phyloP scores from a whole-genome alignment of 495 filamentous ascomycete species.

The Annulohypoxylon maeteangense region DNA sequence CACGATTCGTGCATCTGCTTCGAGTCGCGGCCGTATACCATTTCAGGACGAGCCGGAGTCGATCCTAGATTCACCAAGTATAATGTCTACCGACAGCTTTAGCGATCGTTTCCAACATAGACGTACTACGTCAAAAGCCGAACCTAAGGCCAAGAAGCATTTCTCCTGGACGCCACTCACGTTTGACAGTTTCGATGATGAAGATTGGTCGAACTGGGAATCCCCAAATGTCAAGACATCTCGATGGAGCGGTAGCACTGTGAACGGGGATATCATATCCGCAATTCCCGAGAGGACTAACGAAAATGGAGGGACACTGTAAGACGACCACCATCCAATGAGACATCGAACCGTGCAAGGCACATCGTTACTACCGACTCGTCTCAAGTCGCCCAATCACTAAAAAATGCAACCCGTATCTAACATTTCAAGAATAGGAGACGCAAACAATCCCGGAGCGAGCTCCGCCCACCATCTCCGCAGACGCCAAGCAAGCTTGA shows the following conservation, averaged over 20 bases:
- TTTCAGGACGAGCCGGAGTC: slow-evolving; percentile 37
- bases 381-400: slow-evolving; percentile 19
- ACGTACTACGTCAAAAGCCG: slow-evolving; percentile 34
- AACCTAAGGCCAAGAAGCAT: slow-evolving; percentile 51
- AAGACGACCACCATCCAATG: slow-evolving; percentile 46
- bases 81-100: slow-evolving; percentile 39
- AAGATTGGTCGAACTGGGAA: slow-evolving; percentile 80
- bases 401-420: slow-evolving; percentile 1
- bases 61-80: slow-evolving; percentile 31
- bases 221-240: slow-evolving; percentile 60
- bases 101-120: slow-evolving; percentile 43
- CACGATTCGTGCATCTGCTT: slow-evolving; percentile 50
- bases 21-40: slow-evolving; percentile 44
- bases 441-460: slow-evolving; percentile 48
- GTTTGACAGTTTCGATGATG: slow-evolving; percentile 67
- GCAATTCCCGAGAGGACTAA: slow-evolving; percentile 51
- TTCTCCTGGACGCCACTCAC: slow-evolving; percentile 62
- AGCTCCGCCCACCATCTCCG: slow-evolving; percentile 48
- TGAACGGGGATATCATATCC: slow-evolving; percentile 57
- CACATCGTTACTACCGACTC: slow-evolving; percentile 13
- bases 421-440: slow-evolving; percentile 41
- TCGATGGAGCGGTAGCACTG: slow-evolving; percentile 62
- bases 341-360: slow-evolving; percentile 28
- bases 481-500: slow-evolving; percentile 57
- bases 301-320: slow-evolving; percentile 55